phyloP scores from a whole-genome alignment of 352 stramenopile genomes.

The Phytophthora brassicae region DNA sequence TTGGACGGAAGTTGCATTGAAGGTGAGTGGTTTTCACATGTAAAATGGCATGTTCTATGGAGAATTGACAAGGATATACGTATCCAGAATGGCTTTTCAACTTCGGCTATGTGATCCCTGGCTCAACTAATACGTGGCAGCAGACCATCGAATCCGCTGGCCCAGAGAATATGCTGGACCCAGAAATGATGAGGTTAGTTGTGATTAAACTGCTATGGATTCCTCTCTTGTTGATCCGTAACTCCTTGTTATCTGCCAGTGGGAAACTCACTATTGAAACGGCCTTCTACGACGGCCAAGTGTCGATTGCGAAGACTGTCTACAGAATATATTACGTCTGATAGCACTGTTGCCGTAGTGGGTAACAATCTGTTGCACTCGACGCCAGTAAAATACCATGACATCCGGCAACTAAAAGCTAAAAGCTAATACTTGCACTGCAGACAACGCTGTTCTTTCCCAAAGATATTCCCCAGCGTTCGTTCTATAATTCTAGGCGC shows the following conservation, averaged over 20 bases:
- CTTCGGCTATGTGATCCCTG: constrained; percentile 95
- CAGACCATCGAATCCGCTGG: constrained; percentile 93
- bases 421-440: constrained; percentile 24
- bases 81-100: constrained; percentile 92
- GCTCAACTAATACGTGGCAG: constrained; percentile 95
- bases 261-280: constrained; percentile 95
- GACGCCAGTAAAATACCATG: constrained; percentile 1
- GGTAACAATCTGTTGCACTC: neutral
- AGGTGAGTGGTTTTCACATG: constrained; percentile 37
- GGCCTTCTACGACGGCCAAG: constrained; percentile 92
- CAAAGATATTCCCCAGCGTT: neutral
- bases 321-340: constrained; percentile 94
- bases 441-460: constrained; percentile 17
- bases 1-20: constrained; percentile 90
- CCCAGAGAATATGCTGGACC: constrained; percentile 88
- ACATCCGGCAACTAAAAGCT: constrained; percentile 5
- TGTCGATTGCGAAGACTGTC: constrained; percentile 88
- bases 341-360: constrained; percentile 17
- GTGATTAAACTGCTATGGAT: neutral
- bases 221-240: neutral
- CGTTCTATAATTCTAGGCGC: constrained; percentile 37
- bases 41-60: neutral
- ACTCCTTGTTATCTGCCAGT: constrained; percentile 26
- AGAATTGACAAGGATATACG: neutral
- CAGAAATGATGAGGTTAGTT: constrained; percentile 78